phyloP scores from a whole-genome alignment of 192 early-diverging fungal genomes.

The Backusella morwellensis region DNA sequence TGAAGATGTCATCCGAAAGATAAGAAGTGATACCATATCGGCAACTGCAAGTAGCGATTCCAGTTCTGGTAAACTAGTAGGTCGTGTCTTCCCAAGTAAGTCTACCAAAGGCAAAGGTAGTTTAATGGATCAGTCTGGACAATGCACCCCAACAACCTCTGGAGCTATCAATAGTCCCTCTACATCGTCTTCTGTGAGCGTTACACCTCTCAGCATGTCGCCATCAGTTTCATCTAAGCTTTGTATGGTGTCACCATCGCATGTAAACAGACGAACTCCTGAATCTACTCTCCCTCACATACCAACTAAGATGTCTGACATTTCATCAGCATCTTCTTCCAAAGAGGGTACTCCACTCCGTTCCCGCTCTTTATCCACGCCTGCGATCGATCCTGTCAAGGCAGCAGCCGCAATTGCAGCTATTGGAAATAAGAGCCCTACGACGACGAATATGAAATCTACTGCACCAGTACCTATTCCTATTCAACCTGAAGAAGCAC shows the following conservation, averaged over 20 bases:
- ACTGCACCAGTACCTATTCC: neutral
- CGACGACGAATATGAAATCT: neutral
- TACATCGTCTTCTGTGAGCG: neutral
- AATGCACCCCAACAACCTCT: neutral
- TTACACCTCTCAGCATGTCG: conserved; percentile 9
- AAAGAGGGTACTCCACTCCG: conserved; percentile 10
- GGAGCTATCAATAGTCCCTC: neutral
- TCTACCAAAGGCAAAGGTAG: neutral
- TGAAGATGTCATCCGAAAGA: conserved; percentile 76
- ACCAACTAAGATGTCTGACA: conserved; percentile 11
- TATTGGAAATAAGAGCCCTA: neutral
- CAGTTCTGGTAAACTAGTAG: neutral
- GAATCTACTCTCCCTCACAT: conserved; percentile 9
- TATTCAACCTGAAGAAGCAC: neutral
- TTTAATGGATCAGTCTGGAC: neutral
- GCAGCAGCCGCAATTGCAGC: neutral
- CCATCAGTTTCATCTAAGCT: conserved; percentile 13
- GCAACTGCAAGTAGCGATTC: conserved; percentile 8
- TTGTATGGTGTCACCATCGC: conserved; percentile 5
- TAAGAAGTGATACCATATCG: conserved; percentile 64
- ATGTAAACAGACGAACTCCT: neutral
- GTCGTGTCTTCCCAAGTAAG: neutral
- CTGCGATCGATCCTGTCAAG: neutral
- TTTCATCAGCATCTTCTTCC: conserved; percentile 8
- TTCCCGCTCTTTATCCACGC: neutral